These are phyloP conservation scores for Iberis pinnata DNA, from an alignment of 345 rosid species.

Conservation along the genomic window DNA sequence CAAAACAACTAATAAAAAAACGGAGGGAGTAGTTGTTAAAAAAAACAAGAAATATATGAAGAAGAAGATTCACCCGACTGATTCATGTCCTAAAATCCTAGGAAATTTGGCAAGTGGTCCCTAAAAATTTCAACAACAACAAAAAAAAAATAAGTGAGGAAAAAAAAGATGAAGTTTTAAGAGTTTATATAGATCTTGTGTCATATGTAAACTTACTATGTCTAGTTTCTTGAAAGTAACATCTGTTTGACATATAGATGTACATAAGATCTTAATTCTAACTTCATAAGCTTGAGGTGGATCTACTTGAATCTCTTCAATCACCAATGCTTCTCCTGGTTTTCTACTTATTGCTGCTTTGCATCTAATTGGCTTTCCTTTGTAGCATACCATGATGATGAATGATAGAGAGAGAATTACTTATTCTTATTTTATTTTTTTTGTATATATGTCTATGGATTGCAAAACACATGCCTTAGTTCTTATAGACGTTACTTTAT, in stretches of 20 bases:
- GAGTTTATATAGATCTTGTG: not conserved
- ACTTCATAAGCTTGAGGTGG: conserved; percentile 67
- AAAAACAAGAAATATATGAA: not conserved
- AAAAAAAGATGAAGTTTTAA: not conserved
- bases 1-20: too few relatives aligned
- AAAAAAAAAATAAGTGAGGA: not conserved
- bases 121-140: conserved; percentile 19
- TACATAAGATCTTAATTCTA: conserved; percentile 61
- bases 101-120: conserved; percentile 44
- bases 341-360: conserved; percentile 61
- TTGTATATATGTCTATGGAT: too few relatives aligned
- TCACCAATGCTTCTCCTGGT: conserved; percentile 42
- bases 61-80: conserved; percentile 46
- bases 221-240: conserved; percentile 42
- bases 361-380: conserved; percentile 49
- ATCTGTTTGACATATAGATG: conserved; percentile 64
- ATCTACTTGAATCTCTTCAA: conserved; percentile 63
- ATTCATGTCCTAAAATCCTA: conserved; percentile 70
- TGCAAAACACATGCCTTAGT: too few relatives aligned
- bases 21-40: too few relatives aligned
- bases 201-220: conserved; percentile 29
- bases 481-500: too few relatives aligned
- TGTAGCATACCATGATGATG: conserved; percentile 5
- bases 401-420: not conserved
- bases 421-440: too few relatives aligned